Conservation (phyloP, 2,329 filamentous ascomycete species). For the Trichoderma harzianum region DNA sequence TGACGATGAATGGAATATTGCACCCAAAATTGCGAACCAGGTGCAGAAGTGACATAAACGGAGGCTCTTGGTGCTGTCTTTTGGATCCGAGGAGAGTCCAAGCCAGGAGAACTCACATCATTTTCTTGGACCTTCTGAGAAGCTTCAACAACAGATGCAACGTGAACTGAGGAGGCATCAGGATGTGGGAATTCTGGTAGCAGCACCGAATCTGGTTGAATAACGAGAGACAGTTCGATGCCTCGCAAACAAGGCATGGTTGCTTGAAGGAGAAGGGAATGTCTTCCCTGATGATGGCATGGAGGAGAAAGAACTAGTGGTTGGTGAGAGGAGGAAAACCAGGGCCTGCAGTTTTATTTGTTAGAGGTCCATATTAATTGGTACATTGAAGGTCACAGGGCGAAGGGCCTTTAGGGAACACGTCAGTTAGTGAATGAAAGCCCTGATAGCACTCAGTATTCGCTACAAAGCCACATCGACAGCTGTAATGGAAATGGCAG, state of each 20-base stretch:
- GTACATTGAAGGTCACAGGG: neutral
- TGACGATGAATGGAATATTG: slow-evolving; percentile 43
- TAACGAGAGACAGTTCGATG: slow-evolving; percentile 44
- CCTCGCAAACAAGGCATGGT: slow-evolving; percentile 50
- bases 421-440: neutral
- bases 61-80: slow-evolving; percentile 42
- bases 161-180: slow-evolving; percentile 38
- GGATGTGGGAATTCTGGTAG: slow-evolving; percentile 56
- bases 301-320: neutral
- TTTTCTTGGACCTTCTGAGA: neutral
- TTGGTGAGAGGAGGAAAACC: neutral
- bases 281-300: neutral
- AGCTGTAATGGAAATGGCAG: neutral
- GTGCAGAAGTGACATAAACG: slow-evolving; percentile 54
- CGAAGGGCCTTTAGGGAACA: neutral
- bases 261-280: neutral
- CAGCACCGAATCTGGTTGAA: slow-evolving; percentile 33
- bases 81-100: slow-evolving; percentile 8
- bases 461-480: neutral
- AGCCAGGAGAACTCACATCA: neutral
- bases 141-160: slow-evolving; percentile 25
- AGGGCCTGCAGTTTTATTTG: neutral
- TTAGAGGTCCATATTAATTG: neutral
- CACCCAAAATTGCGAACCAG: slow-evolving; percentile 54
- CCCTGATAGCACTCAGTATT: neutral